Evolutionary conservation across 331 rosid genomes (phyloP).

Genomic region (Arachis monticola): DNA sequence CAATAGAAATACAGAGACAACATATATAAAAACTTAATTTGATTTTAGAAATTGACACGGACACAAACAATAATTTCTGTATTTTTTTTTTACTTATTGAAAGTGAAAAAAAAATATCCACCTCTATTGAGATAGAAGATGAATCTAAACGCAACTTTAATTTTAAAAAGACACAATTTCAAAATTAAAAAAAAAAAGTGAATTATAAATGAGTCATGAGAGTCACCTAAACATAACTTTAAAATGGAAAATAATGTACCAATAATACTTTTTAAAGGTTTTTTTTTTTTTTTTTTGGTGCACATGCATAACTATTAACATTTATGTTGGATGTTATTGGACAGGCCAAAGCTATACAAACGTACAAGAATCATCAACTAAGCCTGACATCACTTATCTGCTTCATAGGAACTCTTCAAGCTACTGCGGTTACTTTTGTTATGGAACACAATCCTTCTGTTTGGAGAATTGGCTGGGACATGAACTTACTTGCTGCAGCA

Average conservation of each 20-base stretch:
- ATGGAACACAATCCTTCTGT: slow-evolving; percentile 70
- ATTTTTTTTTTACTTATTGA: too few species aligned
- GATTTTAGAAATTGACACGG: too few species aligned
- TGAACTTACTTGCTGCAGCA: slow-evolving; percentile 94
- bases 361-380: slow-evolving; percentile 87
- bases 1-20: too few species aligned
- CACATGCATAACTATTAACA: background rate
- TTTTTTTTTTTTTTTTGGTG: background rate
- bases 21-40: too few species aligned
- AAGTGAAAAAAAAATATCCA: too few species aligned
- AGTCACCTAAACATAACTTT: too few species aligned
- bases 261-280: background rate
- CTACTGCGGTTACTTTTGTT: slow-evolving; percentile 81
- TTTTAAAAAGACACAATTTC: too few species aligned
- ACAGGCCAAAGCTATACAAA: slow-evolving; percentile 74
- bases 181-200: too few species aligned
- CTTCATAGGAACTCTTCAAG: slow-evolving; percentile 85
- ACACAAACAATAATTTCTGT: too few species aligned
- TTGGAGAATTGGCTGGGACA: slow-evolving; percentile 92
- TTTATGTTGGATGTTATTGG: background rate
- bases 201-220: too few species aligned
- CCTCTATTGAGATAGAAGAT: too few species aligned
- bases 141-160: too few species aligned
- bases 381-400: slow-evolving; percentile 79
- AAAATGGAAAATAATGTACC: background rate